A percentile compares a stretch with the other conserved stretches of the same genome.
These are phyloP conservation scores for Hibiscus syriacus DNA, from an alignment of 345 rosid genomes.

Conservation along the genomic window DNA sequence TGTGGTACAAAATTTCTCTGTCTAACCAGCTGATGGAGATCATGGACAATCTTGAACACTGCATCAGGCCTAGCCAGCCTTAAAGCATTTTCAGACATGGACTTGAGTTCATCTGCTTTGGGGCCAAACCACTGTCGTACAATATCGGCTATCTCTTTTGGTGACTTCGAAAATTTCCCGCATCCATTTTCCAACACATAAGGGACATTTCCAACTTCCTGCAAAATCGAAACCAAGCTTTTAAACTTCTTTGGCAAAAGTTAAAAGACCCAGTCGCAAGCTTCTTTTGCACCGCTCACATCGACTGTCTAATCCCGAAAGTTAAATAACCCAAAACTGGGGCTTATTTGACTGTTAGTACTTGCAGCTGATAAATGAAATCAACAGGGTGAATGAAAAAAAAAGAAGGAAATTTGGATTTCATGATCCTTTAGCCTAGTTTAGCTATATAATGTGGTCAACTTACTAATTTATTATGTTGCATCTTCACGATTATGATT, in stretches of 20 bases:
- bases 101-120: constrained; percentile 56
- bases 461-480: background rate
- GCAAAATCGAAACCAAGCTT: constrained; percentile 4
- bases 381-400: background rate
- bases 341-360: background rate
- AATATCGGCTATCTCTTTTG: constrained; percentile 67
- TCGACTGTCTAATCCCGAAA: background rate
- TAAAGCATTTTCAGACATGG: constrained; percentile 84
- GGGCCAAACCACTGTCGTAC: constrained; percentile 93
- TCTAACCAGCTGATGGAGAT: constrained; percentile 82
- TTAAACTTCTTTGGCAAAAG: background rate
- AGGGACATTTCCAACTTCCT: constrained; percentile 98
- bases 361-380: background rate
- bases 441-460: background rate
- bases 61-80: constrained; percentile 88
- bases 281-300: background rate
- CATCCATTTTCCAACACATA: constrained; percentile 92
- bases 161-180: constrained; percentile 82
- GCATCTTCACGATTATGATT: no score
- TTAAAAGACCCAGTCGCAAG: background rate
- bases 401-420: background rate
- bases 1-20: constrained; percentile 55
- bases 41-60: constrained; percentile 43
- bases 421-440: background rate
- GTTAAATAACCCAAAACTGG: no score